Conservation (phyloP, 78 protist species). For the slime mould (Dictyostelium discoideum) region DNA sequence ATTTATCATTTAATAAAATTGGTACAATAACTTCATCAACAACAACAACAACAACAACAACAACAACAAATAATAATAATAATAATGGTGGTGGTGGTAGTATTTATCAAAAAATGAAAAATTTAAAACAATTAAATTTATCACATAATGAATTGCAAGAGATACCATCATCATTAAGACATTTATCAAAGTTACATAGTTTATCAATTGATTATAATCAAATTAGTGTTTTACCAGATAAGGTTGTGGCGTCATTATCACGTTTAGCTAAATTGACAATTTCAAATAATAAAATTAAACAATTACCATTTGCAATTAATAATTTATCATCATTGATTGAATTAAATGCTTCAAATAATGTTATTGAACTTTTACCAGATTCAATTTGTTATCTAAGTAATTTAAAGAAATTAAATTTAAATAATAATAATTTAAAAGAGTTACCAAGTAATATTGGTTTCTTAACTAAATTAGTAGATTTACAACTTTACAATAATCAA, state of each 20-base stretch:
- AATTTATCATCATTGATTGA: constrained; percentile 36
- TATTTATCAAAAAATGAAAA: neutral
- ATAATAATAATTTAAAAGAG: constrained; percentile 42
- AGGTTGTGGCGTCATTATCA: neutral
- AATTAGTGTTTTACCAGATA: neutral
- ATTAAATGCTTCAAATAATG: constrained; percentile 42
- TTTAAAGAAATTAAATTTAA: constrained; percentile 46
- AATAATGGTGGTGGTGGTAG: neutral
- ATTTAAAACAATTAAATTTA: constrained; percentile 34
- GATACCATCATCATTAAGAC: neutral
- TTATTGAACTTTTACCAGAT: constrained; percentile 30
- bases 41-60: too few species aligned
- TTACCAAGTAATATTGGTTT: constrained; percentile 52
- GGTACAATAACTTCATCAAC: neutral
- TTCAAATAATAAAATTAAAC: constrained; percentile 27
- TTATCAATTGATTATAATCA: constrained; percentile 54
- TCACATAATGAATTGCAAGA: constrained; percentile 31
- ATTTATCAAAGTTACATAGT: constrained; percentile 42
- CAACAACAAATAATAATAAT: too few species aligned
- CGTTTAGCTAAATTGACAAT: constrained; percentile 67
- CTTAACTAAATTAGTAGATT: constrained; percentile 31
- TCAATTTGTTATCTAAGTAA: constrained; percentile 27
- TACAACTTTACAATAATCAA: constrained; percentile 63
- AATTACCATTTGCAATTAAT: constrained; percentile 27
- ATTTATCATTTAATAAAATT: constrained; percentile 34